These are phyloP conservation scores for Marchantia polymorpha DNA, from an alignment of 225 moss, liverwort and hornwort genomes.

Conservation along the genomic window DNA sequence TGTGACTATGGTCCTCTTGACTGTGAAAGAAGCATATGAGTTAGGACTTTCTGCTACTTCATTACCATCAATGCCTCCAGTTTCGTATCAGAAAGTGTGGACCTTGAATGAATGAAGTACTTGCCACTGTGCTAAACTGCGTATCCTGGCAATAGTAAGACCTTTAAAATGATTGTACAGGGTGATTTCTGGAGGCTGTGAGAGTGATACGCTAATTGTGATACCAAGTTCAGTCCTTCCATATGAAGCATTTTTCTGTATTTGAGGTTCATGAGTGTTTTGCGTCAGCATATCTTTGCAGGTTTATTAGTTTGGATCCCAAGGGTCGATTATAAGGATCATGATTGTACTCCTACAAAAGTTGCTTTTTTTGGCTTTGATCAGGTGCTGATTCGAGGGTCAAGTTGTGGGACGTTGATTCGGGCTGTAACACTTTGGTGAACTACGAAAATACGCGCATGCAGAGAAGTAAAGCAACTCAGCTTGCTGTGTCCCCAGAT, in stretches of 20 bases:
- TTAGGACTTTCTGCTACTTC: not conserved
- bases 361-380: not conserved
- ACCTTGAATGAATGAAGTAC: not conserved
- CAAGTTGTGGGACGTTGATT: constrained; percentile 84
- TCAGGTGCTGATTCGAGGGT: constrained; percentile 89
- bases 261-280: not conserved
- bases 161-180: not conserved
- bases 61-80: not conserved
- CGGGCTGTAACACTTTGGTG: constrained; percentile 86
- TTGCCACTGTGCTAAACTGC: not conserved
- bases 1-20: constrained; percentile 23
- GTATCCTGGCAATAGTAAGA: not conserved
- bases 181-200: not conserved
- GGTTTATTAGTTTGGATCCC: too few species aligned
- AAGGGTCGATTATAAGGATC: not conserved
- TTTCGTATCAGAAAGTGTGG: not conserved
- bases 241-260: not conserved
- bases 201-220: not conserved
- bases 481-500: constrained; percentile 77
- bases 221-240: not conserved
- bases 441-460: constrained; percentile 80
- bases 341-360: not conserved
- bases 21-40: too few species aligned
- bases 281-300: too few species aligned
- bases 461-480: constrained; percentile 57